Evolutionary conservation across 306 rosid species (phyloP), one percentile per base, ranked within the genome.

Genomic region (Vigna trinervia): DNA sequence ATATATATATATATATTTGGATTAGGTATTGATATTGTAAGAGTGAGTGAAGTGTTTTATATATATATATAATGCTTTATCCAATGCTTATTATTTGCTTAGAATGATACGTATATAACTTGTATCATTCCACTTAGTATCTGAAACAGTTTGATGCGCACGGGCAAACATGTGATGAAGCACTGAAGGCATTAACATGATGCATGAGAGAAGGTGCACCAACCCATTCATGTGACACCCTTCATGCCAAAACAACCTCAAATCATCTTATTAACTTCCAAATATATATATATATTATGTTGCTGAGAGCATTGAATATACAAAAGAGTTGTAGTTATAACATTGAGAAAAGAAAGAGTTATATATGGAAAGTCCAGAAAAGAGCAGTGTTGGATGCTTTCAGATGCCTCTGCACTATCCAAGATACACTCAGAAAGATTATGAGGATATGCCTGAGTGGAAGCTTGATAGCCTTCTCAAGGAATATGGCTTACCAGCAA

Each of bases 401-500:
- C 93, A 91, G 75, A 93, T 89, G 93, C 96, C 97, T 0, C 88
- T 93, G 51, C 97, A 89, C 85, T 89, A 91, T 45, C 97, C 92
- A 32, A 89, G 88, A 85, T 91, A 89, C 82, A 83, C 82, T n/a
- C 74, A 80, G 58, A 86, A 87, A 77, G 98, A 91, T 70, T 93
- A 93, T 56, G 72, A 82, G 70, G 74, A 85, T 73, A 91, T 93
- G 97, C 92, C 96, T 0, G 92, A 91, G 79, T 87, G 97, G 97
- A 90, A 86, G 86, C 85, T 94, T 3, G 84, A 94, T 69, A 20
- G 77, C 4, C 90, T 93, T 22, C 94, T 93, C 20, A 56, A 85
- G n/a, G 90, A 91, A 66, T 91, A 94, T 73, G 98, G 98, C 12
- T 72, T 90, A 75, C 79, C 92, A 9, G 57, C 85, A 5, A 45